Conservation (phyloP, 73 alveolate species). For the Breviolum minutum region DNA sequence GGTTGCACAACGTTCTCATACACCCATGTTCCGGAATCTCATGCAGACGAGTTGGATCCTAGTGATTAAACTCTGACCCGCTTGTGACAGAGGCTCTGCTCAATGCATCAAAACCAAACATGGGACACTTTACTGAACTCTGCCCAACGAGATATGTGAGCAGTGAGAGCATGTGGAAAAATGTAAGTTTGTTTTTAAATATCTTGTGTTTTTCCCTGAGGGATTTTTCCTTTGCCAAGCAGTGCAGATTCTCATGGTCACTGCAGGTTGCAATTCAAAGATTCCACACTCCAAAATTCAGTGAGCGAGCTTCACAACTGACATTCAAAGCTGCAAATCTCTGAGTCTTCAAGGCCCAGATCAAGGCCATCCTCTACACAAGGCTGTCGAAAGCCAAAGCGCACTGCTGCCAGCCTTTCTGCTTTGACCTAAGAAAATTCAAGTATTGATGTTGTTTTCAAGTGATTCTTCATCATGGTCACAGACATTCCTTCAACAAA, state of each 20-base stretch:
- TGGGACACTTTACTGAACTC: too few relatives aligned
- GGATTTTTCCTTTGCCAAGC: neutral
- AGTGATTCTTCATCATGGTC: neutral
- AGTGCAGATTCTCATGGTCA: neutral
- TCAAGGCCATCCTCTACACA: slow-evolving; percentile 29
- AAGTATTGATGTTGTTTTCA: neutral
- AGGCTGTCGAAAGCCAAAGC: slow-evolving; percentile 90
- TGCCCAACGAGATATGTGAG: too few relatives aligned
- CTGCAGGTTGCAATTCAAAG: neutral
- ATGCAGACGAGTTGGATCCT: too few relatives aligned
- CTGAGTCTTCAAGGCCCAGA: slow-evolving; percentile 4
- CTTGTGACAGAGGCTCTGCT: too few relatives aligned
- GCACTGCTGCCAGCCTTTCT: slow-evolving; percentile 60
- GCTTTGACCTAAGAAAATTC: neutral
- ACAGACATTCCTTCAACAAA: too few relatives aligned
- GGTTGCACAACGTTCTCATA: too few relatives aligned
- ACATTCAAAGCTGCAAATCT: neutral
- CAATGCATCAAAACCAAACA: too few relatives aligned
- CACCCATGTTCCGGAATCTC: too few relatives aligned
- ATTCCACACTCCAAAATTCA: neutral
- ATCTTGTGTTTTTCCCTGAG: too few relatives aligned
- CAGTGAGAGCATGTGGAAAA: too few relatives aligned
- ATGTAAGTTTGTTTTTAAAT: too few relatives aligned
- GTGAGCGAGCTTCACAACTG: neutral
- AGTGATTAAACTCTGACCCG: too few relatives aligned